Evolutionary conservation across 2,329 filamentous ascomycete species (phyloP).

Genomic region (Arachnomyces sp.): DNA sequence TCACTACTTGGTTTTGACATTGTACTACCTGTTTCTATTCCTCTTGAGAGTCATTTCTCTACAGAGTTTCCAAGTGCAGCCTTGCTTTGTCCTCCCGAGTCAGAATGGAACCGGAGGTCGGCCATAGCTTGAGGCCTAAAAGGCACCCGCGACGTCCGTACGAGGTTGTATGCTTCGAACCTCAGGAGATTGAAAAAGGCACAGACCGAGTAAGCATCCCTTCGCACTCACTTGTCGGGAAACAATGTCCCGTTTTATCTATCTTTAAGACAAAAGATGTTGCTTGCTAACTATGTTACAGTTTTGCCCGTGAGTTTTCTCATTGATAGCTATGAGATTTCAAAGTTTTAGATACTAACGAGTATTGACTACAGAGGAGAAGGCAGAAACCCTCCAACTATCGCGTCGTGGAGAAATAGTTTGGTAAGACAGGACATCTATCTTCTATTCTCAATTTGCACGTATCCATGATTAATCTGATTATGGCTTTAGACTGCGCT

Average conservation of each 20-base stretch:
- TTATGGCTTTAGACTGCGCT: constrained; percentile 29
- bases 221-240: constrained; percentile 9
- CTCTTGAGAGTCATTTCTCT: too few species aligned
- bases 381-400: constrained; percentile 21
- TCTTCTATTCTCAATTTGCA: constrained; percentile 2
- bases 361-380: constrained; percentile 17
- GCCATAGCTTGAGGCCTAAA: constrained; percentile 10
- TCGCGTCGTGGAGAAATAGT: constrained; percentile 37
- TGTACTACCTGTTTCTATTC: too few species aligned
- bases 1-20: background rate
- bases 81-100: background rate
- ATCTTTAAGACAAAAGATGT: too few species aligned
- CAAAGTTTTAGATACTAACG: constrained; percentile 4
- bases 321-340: too few species aligned
- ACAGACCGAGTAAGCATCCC: constrained; percentile 26
- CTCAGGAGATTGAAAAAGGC: constrained; percentile 26
- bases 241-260: background rate
- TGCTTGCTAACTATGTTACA: constrained; percentile 21
- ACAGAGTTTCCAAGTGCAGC: too few species aligned
- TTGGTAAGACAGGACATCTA: constrained; percentile 22
- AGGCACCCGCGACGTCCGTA: constrained; percentile 9
- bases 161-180: constrained; percentile 21
- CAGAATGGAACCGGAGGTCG: constrained; percentile 17
- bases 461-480: constrained; percentile 8
- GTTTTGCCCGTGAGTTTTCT: constrained; percentile 4